phyloP scores from a whole-genome alignment of 2,329 filamentous ascomycete genomes.

The Sporothrix curviconia region DNA sequence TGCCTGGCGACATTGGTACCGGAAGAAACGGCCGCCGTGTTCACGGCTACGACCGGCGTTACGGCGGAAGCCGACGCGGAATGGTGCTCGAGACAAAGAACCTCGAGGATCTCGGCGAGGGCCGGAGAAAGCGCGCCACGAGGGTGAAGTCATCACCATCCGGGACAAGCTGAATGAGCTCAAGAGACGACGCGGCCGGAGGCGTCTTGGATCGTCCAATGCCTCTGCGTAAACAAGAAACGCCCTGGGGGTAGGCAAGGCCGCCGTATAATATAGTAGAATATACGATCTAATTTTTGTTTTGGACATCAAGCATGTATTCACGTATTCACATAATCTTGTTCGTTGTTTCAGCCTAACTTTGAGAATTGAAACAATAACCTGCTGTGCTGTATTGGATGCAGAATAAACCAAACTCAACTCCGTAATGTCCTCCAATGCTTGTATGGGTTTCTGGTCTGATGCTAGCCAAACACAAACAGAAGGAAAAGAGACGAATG shows the following conservation, averaged over 20 bases:
- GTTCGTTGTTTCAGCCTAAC: neutral
- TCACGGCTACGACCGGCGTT: neutral
- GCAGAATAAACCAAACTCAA: neutral
- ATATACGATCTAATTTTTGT: no score
- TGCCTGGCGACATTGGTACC: neutral
- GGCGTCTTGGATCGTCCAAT: constrained; percentile 9
- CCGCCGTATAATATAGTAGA: neutral
- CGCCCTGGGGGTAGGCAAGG: neutral
- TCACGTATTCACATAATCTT: neutral
- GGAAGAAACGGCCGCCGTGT: neutral
- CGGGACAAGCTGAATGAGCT: constrained; percentile 37
- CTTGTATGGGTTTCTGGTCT: neutral
- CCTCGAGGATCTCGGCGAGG: constrained; percentile 46
- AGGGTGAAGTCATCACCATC: constrained; percentile 40
- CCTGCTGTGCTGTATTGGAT: neutral
- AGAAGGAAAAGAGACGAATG: no score
- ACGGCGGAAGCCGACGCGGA: constrained; percentile 22
- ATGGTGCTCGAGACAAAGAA: constrained; percentile 35
- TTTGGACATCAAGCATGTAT: no score
- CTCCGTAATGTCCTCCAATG: neutral
- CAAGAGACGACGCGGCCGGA: constrained; percentile 26
- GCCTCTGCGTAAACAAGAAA: neutral
- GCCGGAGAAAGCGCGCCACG: constrained; percentile 37
- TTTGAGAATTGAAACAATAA: neutral
- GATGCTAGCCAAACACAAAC: neutral